A percentile compares a stretch with the other conserved stretches of the same genome.
phyloP scores from a whole-genome alignment of 2,329 filamentous ascomycete genomes.

The Dactylellina leptospora region DNA sequence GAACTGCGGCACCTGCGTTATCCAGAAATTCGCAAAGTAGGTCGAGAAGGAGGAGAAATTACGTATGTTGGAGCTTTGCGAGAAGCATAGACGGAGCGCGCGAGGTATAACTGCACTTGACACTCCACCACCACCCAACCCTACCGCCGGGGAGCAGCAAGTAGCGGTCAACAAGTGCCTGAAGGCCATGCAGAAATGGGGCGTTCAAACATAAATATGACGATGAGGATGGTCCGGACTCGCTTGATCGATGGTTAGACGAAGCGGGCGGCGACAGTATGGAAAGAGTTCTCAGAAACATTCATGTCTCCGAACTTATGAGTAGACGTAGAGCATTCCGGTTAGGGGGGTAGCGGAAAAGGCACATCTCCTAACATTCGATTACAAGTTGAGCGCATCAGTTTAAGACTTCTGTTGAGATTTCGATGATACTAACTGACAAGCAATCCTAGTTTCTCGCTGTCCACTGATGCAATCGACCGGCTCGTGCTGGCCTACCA shows the following conservation, averaged over 20 bases:
- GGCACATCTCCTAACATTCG: background rate
- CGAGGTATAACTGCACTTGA: background rate
- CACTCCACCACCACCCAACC: background rate
- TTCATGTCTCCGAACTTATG: too few species aligned
- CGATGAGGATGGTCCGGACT: background rate
- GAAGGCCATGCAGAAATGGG: conserved; percentile 20
- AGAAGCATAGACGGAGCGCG: conserved; percentile 1
- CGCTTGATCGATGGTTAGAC: too few species aligned
- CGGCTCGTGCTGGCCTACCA: background rate
- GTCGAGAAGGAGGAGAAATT: conserved; percentile 10
- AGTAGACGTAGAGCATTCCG: too few species aligned
- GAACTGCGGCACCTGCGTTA: conserved; percentile 2
- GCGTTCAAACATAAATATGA: background rate
- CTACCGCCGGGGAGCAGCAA: background rate
- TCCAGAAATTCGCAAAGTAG: background rate
- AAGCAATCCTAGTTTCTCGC: background rate
- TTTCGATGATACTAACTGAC: too few species aligned
- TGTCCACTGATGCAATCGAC: background rate
- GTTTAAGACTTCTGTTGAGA: too few species aligned
- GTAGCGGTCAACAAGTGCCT: conserved; percentile 37
- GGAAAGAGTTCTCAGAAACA: too few species aligned
- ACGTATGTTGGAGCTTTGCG: conserved; percentile 2
- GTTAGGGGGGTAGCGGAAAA: too few species aligned
- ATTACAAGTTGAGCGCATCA: background rate
- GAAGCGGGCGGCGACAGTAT: too few species aligned